Evolutionary conservation across 305 asterid species (phyloP).

Genomic region (Fraxinus ornus): DNA sequence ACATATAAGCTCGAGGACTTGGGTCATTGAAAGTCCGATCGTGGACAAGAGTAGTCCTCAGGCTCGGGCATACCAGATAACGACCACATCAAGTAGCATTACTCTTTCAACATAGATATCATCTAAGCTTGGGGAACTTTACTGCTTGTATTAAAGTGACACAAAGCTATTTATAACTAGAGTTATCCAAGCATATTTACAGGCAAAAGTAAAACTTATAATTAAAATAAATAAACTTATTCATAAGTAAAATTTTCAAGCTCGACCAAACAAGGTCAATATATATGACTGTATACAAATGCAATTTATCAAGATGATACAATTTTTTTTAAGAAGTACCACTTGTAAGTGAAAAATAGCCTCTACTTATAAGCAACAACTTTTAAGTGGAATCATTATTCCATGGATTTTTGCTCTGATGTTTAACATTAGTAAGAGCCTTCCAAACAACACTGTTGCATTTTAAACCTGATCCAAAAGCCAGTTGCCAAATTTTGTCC

Average conservation of each 20-base stretch:
- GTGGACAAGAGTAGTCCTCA: no score
- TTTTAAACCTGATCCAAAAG: slow-evolving; percentile 66
- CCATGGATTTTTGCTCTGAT: slow-evolving; percentile 38
- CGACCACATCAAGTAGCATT: no score
- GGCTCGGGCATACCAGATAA: no score
- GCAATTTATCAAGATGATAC: neutral
- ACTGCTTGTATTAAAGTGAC: neutral
- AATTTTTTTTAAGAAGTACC: neutral
- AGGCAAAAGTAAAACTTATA: neutral
- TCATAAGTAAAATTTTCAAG: neutral
- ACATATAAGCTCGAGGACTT: no score
- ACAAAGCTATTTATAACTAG: neutral
- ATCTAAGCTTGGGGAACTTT: neutral
- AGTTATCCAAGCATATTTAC: neutral
- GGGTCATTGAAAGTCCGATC: no score
- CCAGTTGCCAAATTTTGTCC: slow-evolving; percentile 63
- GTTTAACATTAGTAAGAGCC: slow-evolving; percentile 37
- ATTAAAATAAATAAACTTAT: neutral
- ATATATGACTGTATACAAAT: neutral
- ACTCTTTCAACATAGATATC: neutral
- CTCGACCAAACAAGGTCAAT: neutral
- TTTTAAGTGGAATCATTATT: slow-evolving; percentile 7
- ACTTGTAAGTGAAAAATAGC: neutral
- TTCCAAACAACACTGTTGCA: slow-evolving; percentile 71
- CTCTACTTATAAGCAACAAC: neutral